Base-by-base conservation (phyloP, 2,329 filamentous ascomycete genomes). In the Cladobotryum protrusum region DNA sequence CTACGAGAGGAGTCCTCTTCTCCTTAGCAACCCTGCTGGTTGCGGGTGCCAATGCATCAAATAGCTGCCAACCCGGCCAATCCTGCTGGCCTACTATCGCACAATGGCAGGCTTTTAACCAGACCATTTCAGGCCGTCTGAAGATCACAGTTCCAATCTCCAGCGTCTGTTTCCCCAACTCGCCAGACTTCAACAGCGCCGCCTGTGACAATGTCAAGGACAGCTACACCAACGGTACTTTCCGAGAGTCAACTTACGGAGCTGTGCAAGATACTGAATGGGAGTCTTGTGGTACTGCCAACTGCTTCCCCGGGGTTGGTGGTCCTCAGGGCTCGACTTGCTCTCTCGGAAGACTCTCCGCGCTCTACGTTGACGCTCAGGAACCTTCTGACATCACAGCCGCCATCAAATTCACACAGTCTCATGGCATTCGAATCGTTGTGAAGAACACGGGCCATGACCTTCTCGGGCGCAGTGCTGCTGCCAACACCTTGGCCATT, bases 121-220 rank as follows among this genome's bases (percentile, higher is more conserved):
- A 61, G 20, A 74, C 76, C 2, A 62, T 82, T 0, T 64, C 64
- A 3, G 79, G 80, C 0, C 65, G 64, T 12, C 65, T 82, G n/a
- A 65, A 82, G 24, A 65, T 66, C 1, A 79, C 75, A 0, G 63
- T 73, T 0, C 78, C 79, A 1, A 58, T 80, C 9, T 78, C 68
- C 3, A 59, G 68, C 6, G 65, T 72, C 1, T 82, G 78, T 15
- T 49, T 49, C 36, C 17, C 42, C 1, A 41, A 17, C 15, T 49
- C 48, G 5, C 36, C 36, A 17, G 17, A 49, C 43, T 49, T 17
- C n/a, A 29, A 49, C 17, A 9, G 6, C 9, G 11, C 37, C 8
- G 48, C 15, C 36, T 45, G 48, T 14, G 17, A 42, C 33, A 34
- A 15, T 15, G 36, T 49, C 13, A 17, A 33, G 2, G 43, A 7